Evolutionary conservation across 768 basidiomycete genomes (phyloP).

Genomic region (Porpolomopsis calyptriformis): DNA sequence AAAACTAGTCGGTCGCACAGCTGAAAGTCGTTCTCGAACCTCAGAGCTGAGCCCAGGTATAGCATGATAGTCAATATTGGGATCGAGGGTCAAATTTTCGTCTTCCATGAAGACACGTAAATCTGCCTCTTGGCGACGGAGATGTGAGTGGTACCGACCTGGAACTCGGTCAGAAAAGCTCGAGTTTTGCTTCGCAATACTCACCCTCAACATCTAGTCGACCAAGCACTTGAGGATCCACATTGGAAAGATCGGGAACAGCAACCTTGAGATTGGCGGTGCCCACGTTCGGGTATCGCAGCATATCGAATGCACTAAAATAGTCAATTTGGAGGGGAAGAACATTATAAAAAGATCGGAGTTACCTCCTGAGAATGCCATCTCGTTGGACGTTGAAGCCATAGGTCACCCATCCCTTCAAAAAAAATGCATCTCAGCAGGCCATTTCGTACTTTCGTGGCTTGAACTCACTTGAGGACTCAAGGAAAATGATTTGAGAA

Average conservation of each 20-base stretch:
- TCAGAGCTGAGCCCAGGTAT: conserved; percentile 69
- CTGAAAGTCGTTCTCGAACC: conserved; percentile 52
- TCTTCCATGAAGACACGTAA: conserved; percentile 65
- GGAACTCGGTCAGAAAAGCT: not conserved
- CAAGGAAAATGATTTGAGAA: conserved; percentile 26
- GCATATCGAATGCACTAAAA: conserved; percentile 62
- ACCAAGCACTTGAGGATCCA: conserved; percentile 42
- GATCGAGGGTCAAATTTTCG: conserved; percentile 59
- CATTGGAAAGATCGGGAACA: conserved; percentile 38
- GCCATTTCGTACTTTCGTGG: not conserved
- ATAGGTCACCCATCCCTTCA: conserved; percentile 28
- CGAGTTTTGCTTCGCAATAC: conserved; percentile 8
- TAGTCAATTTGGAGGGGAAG: not conserved
- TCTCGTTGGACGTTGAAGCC: conserved; percentile 37
- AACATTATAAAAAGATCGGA: not conserved
- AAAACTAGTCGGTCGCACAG: conserved; percentile 57
- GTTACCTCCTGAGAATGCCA: conserved; percentile 33
- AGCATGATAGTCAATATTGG: conserved; percentile 54
- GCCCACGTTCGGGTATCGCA: conserved; percentile 48
- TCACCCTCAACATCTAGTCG: conserved; percentile 67
- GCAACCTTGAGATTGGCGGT: conserved; percentile 29
- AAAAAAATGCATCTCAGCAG: not conserved
- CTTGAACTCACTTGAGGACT: conserved; percentile 32
- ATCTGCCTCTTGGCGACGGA: conserved; percentile 67
- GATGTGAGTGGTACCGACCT: conserved; percentile 56